Evolutionary conservation across 495 filamentous ascomycete genomes (phyloP).

Genomic region (Neurospora sp.): DNA sequence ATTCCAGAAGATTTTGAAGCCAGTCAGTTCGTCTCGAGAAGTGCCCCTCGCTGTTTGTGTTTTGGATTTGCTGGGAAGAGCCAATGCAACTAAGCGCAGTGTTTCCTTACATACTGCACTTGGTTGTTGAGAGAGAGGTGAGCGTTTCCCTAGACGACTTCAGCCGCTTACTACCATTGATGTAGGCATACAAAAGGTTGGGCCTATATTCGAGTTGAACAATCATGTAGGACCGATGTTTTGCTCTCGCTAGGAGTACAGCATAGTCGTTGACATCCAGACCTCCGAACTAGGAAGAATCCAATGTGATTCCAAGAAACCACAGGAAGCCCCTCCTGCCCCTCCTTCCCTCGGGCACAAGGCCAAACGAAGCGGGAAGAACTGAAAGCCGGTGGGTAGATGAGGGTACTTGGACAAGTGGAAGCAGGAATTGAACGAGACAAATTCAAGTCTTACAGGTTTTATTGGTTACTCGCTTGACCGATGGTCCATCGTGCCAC

Average conservation of each 20-base stretch:
- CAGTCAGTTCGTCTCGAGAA: background rate
- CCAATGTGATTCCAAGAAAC: background rate
- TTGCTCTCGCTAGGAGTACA: no score
- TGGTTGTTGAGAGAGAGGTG: background rate
- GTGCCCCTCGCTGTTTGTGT: background rate
- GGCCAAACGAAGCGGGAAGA: no score
- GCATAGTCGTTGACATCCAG: background rate
- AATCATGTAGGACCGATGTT: no score
- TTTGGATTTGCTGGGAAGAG: background rate
- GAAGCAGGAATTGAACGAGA: no score
- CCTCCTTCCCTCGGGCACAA: no score
- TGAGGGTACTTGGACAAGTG: no score
- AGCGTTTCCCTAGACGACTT: background rate
- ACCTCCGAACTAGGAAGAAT: background rate
- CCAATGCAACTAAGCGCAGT: background rate
- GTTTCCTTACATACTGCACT: background rate
- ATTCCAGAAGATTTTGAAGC: background rate
- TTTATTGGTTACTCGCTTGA: no score
- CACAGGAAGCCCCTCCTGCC: no score
- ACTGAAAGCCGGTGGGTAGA: no score
- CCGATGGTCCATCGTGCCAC: no score
- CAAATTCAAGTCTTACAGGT: no score
- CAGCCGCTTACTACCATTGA: background rate
- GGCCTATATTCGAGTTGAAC: background rate
- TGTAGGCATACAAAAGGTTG: background rate